These are phyloP conservation scores for Rhododendron ovatum DNA, from an alignment of 148 eudicot genomes.

Conservation along the genomic window DNA sequence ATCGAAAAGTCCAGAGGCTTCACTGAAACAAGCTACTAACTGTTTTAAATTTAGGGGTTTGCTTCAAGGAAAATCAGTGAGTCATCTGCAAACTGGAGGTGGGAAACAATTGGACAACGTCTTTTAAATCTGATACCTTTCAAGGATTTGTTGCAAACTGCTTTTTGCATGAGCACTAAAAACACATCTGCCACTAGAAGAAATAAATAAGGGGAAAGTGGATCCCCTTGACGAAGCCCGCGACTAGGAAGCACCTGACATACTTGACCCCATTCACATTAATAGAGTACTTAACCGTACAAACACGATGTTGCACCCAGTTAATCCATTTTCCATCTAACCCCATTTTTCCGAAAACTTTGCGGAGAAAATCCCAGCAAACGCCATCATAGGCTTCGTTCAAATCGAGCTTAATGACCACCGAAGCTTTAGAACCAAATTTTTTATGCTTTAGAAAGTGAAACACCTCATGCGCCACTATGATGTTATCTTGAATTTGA, in stretches of 20 bases:
- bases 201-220: background rate
- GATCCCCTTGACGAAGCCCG: background rate
- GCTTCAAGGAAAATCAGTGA: too few species aligned
- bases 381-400: background rate
- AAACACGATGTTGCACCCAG: background rate
- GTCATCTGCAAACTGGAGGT: too few species aligned
- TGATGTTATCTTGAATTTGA: background rate
- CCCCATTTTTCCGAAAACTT: background rate
- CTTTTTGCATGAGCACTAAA: too few species aligned
- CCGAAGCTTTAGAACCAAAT: background rate
- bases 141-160: too few species aligned
- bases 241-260: background rate
- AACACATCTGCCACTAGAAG: background rate
- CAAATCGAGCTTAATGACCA: background rate
- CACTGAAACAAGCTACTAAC: too few species aligned
- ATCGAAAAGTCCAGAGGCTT: background rate
- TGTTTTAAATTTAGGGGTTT: too few species aligned
- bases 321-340: background rate
- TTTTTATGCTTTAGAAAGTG: background rate
- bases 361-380: background rate
- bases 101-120: too few species aligned
- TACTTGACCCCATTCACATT: background rate
- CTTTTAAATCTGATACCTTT: too few species aligned
- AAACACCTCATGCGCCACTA: background rate
- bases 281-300: background rate